Conservation (phyloP, 2,329 filamentous ascomycete genomes). For the Thielaviopsis populi region DNA sequence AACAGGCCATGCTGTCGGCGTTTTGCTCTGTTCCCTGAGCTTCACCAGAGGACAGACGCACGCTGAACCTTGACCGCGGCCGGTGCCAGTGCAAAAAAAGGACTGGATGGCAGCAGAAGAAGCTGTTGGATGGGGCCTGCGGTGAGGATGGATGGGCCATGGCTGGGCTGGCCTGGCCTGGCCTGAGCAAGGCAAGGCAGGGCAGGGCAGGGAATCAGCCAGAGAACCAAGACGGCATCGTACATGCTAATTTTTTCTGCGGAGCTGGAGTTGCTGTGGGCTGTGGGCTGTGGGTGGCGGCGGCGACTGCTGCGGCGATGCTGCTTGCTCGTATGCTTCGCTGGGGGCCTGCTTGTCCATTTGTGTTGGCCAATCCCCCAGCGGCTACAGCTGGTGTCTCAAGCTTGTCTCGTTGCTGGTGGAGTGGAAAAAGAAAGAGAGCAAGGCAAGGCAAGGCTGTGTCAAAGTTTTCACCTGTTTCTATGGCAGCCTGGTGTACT, state of each 20-base stretch:
- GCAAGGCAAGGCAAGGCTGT: neutral
- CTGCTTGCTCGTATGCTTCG: neutral
- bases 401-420: neutral
- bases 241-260: neutral
- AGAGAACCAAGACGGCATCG: neutral
- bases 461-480: neutral
- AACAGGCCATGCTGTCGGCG: conserved; percentile 4
- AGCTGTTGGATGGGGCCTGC: neutral
- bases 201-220: neutral
- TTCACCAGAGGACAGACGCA: conserved; percentile 1
- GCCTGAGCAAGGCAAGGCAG: neutral
- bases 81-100: neutral
- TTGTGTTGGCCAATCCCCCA: neutral
- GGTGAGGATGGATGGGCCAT: neutral
- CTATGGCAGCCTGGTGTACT: neutral
- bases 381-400: neutral
- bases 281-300: no score
- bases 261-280: neutral
- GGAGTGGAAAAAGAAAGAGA: neutral
- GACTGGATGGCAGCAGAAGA: neutral
- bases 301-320: no score
- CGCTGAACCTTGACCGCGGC: neutral
- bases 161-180: neutral
- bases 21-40: neutral
- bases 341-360: no score